Conservation (phyloP, 345 rosid genomes). For the Carallia pectinifolia region DNA sequence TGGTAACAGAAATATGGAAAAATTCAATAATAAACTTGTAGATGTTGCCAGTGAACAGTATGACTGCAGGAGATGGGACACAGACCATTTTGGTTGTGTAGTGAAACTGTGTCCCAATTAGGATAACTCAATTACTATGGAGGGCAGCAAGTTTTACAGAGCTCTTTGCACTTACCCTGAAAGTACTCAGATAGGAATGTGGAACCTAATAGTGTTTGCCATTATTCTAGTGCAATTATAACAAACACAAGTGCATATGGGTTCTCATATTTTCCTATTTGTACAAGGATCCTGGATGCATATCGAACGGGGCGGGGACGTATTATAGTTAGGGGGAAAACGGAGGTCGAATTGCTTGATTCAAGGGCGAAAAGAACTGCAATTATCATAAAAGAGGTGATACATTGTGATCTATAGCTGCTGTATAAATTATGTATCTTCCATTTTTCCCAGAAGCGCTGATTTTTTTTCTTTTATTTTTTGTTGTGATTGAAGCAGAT, state of each 20-base stretch:
- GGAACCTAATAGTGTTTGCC: neutral
- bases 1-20: too few relatives aligned
- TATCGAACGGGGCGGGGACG: conserved; percentile 93
- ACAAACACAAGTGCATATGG: conserved; percentile 1
- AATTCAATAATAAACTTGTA: neutral
- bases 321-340: conserved; percentile 79
- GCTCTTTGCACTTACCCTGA: too few relatives aligned
- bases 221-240: neutral
- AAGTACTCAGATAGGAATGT: too few relatives aligned
- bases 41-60: neutral
- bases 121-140: neutral
- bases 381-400: conserved; percentile 85
- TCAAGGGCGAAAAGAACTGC: conserved; percentile 71
- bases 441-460: neutral
- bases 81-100: neutral
- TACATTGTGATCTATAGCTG: conserved; percentile 7
- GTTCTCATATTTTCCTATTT: conserved; percentile 22
- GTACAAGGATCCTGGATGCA: conserved; percentile 75
- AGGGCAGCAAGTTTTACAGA: too few relatives aligned
- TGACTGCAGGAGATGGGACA: neutral
- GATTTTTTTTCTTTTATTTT: conserved; percentile 7
- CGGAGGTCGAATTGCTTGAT: conserved; percentile 78
- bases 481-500: conserved; percentile 48
- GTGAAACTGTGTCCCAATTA: neutral
- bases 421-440: conserved; percentile 10